Conservation (phyloP, 2,329 filamentous ascomycete genomes). For the Colletotrichum australisinense region DNA sequence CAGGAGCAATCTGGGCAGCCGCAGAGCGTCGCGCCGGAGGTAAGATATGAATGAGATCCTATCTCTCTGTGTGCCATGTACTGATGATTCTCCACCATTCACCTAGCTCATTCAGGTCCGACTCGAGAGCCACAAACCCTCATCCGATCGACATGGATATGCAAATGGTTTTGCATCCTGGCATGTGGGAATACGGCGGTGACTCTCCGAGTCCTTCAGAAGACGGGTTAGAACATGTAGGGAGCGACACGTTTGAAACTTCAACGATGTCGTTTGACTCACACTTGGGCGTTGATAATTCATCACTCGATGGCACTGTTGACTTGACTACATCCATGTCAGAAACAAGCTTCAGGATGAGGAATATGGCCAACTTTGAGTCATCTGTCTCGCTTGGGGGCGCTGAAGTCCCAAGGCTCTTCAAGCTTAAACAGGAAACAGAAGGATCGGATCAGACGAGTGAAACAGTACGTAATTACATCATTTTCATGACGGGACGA, state of each 20-base stretch:
- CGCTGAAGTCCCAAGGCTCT: neutral
- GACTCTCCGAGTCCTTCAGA: neutral
- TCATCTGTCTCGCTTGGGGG: neutral
- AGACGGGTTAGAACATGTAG: neutral
- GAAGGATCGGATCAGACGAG: neutral
- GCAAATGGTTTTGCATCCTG: slow-evolving; percentile 8
- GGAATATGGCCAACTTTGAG: neutral
- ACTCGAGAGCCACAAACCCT: neutral
- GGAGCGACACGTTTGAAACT: neutral
- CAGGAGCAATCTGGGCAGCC: slow-evolving; percentile 4
- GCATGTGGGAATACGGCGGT: neutral
- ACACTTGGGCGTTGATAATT: neutral
- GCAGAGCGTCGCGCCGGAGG: slow-evolving; percentile 12
- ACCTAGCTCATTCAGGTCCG: neutral
- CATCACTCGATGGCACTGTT: neutral
- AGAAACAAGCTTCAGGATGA: neutral
- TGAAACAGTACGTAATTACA: neutral
- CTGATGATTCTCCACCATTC: no score
- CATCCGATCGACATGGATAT: neutral
- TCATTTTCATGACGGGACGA: neutral
- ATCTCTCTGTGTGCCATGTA: no score
- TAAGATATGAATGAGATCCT: neutral
- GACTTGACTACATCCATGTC: slow-evolving; percentile 4
- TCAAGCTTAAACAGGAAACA: neutral
- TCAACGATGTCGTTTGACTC: slow-evolving; percentile 2